Conservation (phyloP, 306 rosid genomes). For the Betula pendula region DNA sequence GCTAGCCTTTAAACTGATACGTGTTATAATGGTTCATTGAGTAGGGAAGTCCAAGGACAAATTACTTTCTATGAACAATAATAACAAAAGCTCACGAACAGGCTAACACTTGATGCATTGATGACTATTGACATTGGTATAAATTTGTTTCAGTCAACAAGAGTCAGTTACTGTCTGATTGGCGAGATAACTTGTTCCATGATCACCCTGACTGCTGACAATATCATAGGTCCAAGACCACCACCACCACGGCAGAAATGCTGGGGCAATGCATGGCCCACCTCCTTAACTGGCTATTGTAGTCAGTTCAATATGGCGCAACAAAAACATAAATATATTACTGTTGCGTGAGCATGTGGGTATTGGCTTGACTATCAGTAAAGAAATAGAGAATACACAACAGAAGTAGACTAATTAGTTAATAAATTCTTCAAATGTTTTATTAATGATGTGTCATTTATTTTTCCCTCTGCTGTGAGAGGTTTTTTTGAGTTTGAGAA, state of each 20-base stretch:
- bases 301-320: neutral
- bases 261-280: neutral
- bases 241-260: neutral
- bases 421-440: neutral
- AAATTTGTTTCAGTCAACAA: neutral
- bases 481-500: neutral
- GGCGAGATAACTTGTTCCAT: neutral
- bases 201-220: neutral
- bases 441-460: neutral
- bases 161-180: neutral
- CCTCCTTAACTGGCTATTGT: neutral
- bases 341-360: neutral
- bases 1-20: neutral
- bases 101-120: neutral
- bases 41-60: neutral
- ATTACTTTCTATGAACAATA: neutral
- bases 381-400: neutral
- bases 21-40: neutral
- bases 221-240: neutral
- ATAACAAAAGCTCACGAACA: neutral
- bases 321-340: neutral
- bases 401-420: neutral
- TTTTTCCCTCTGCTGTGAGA: neutral
- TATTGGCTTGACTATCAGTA: neutral
- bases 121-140: neutral